A percentile compares a stretch with the other conserved stretches of the same genome.
These are phyloP conservation scores for Clausena lansium DNA, from an alignment of 345 rosid genomes.

Conservation along the genomic window DNA sequence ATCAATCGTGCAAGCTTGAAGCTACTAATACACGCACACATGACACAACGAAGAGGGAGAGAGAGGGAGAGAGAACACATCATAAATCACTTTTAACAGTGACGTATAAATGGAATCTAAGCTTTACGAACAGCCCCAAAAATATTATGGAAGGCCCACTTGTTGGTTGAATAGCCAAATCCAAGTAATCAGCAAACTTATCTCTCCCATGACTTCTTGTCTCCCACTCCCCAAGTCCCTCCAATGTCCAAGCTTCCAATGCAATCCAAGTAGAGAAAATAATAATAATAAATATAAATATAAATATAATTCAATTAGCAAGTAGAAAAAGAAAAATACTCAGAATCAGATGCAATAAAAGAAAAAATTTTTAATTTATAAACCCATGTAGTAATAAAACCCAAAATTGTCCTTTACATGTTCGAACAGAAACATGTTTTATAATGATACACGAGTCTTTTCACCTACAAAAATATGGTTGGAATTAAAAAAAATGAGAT, in stretches of 20 bases:
- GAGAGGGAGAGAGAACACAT: background rate
- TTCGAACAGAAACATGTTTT: background rate
- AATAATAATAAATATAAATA: background rate
- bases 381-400: background rate
- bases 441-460: background rate
- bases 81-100: conserved; percentile 30
- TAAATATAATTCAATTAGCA: background rate
- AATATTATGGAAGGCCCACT: conserved; percentile 19
- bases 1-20: no score
- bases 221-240: conserved; percentile 23
- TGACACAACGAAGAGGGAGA: background rate
- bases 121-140: conserved; percentile 14
- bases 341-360: conserved; percentile 12
- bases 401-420: background rate
- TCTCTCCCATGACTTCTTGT: conserved; percentile 21
- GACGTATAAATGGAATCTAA: conserved; percentile 42
- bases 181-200: conserved; percentile 20
- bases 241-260: conserved; percentile 13
- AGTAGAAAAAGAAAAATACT: background rate
- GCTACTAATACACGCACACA: background rate
- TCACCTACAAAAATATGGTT: background rate
- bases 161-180: conserved; percentile 14
- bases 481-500: background rate
- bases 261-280: conserved; percentile 14
- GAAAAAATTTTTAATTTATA: background rate